phyloP scores from a whole-genome alignment of 2,329 filamentous ascomycete genomes.

The Rhytidhysteron rufulum region DNA sequence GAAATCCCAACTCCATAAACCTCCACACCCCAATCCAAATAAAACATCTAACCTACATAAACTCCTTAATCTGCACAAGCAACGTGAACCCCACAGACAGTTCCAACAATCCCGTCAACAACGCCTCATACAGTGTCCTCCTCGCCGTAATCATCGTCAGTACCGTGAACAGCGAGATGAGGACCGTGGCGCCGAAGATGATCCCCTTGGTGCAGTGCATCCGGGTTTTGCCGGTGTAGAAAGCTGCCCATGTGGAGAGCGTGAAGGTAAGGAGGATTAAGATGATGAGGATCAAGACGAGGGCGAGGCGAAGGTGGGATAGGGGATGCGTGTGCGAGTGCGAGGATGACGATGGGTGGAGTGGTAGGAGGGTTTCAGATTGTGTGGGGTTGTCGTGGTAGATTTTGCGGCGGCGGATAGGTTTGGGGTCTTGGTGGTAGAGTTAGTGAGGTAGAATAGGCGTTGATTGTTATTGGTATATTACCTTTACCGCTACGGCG shows the following conservation, averaged over 20 bases:
- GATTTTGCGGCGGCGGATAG: slow-evolving; percentile 12
- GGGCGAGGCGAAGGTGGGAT: slow-evolving; percentile 12
- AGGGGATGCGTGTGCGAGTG: no score
- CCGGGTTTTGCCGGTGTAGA: slow-evolving; percentile 14
- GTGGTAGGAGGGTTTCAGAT: no score
- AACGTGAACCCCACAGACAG: slow-evolving; percentile 20
- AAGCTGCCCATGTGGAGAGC: slow-evolving; percentile 9
- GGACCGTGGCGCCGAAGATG: slow-evolving; percentile 16
- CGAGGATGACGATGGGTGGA: no score
- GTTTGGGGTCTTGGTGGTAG: slow-evolving; percentile 11
- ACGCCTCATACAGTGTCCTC: slow-evolving; percentile 16
- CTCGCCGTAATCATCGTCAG: slow-evolving; percentile 17
- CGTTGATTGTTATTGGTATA: no score
- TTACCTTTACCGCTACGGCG: slow-evolving; percentile 11
- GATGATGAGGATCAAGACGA: slow-evolving; percentile 9
- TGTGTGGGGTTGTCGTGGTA: slow-evolving; percentile 4
- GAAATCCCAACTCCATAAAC: background rate
- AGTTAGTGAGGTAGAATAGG: no score
- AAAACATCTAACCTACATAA: slow-evolving; percentile 12
- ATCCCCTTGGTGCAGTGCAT: slow-evolving; percentile 17
- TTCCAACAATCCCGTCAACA: slow-evolving; percentile 20
- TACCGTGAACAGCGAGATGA: slow-evolving; percentile 15
- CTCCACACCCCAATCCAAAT: background rate
- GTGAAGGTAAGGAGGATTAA: slow-evolving; percentile 13
- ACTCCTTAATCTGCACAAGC: slow-evolving; percentile 17